Percentiles rank a stretch among this genome's conserved stretches.
These are phyloP conservation scores for Coleophoma cylindrospora DNA, from an alignment of 2,329 filamentous ascomycete genomes.

Conservation along the genomic window DNA sequence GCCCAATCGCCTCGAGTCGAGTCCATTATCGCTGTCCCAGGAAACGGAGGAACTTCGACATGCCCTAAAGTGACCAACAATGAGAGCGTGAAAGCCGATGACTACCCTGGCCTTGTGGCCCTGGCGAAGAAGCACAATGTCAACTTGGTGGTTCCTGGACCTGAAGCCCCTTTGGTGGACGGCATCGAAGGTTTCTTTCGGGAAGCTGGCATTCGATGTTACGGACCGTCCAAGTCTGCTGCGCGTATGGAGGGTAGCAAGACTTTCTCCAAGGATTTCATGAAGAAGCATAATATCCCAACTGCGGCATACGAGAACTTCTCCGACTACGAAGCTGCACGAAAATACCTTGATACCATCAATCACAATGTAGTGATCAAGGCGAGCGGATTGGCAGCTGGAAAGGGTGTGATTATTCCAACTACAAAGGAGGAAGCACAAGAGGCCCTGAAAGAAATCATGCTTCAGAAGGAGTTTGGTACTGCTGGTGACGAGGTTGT, in stretches of 20 bases:
- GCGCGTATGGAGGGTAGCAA: slow-evolving; percentile 94
- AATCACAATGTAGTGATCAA: slow-evolving; percentile 84
- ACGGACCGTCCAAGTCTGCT: slow-evolving; percentile 75
- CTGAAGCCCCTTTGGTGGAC: slow-evolving; percentile 83
- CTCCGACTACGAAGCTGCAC: slow-evolving; percentile 66
- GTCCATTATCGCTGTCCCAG: slow-evolving; percentile 63
- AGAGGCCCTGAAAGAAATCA: slow-evolving; percentile 78
- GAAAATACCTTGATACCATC: slow-evolving; percentile 67
- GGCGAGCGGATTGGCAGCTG: slow-evolving; percentile 84
- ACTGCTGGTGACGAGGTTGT: slow-evolving; percentile 85
- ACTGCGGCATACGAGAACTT: slow-evolving; percentile 93
- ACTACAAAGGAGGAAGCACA: slow-evolving; percentile 74
- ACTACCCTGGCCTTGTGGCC: slow-evolving; percentile 70
- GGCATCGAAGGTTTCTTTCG: slow-evolving; percentile 80
- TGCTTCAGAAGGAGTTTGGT: slow-evolving; percentile 84
- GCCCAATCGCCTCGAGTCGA: slow-evolving; percentile 73
- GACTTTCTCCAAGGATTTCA: slow-evolving; percentile 96
- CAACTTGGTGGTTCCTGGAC: slow-evolving; percentile 81
- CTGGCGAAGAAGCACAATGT: slow-evolving; percentile 68
- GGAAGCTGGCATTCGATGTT: slow-evolving; percentile 68
- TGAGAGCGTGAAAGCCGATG: slow-evolving; percentile 59
- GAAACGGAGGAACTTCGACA: slow-evolving; percentile 77
- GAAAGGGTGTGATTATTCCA: slow-evolving; percentile 84
- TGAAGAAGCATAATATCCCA: slow-evolving; percentile 84
- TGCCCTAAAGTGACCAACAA: slow-evolving; percentile 69